phyloP scores from a whole-genome alignment of 129 eudicot species.

The Centrapalus pauciflorus region DNA sequence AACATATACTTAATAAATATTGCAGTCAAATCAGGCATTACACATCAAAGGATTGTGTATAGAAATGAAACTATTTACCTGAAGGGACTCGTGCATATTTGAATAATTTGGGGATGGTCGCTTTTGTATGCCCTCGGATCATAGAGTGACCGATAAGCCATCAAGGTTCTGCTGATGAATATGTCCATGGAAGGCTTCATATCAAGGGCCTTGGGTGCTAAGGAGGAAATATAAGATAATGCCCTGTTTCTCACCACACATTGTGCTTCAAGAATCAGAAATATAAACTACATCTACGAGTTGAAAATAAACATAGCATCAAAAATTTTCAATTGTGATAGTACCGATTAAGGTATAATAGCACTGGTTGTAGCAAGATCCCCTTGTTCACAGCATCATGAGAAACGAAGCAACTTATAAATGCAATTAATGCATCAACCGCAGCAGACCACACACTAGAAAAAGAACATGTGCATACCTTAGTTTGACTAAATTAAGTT shows the following conservation, averaged over 20 bases:
- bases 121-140: constrained; percentile 74
- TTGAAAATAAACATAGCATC: constrained; percentile 13
- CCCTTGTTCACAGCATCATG: constrained; percentile 58
- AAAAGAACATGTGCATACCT: constrained; percentile 13
- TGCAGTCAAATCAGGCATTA: constrained; percentile 7
- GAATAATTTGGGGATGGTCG: constrained; percentile 75
- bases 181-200: constrained; percentile 52
- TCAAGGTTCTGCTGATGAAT: constrained; percentile 57
- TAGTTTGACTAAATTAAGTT: neutral
- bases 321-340: neutral
- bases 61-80: constrained; percentile 46
- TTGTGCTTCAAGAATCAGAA: constrained; percentile 16
- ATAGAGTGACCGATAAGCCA: constrained; percentile 69
- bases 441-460: constrained; percentile 95
- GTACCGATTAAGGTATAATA: constrained; percentile 79
- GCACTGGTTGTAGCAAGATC: constrained; percentile 88
- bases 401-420: constrained; percentile 73
- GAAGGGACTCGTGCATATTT: constrained; percentile 82
- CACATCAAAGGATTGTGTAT: neutral
- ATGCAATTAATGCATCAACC: constrained; percentile 81
- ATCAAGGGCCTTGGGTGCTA: constrained; percentile 49
- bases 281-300: constrained; percentile 1
- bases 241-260: constrained; percentile 59
- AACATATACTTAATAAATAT: constrained; percentile 10
- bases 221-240: constrained; percentile 51